Evolutionary conservation across 441 rosid genomes (phyloP).

Genomic region (Pelargonium citronellum): DNA sequence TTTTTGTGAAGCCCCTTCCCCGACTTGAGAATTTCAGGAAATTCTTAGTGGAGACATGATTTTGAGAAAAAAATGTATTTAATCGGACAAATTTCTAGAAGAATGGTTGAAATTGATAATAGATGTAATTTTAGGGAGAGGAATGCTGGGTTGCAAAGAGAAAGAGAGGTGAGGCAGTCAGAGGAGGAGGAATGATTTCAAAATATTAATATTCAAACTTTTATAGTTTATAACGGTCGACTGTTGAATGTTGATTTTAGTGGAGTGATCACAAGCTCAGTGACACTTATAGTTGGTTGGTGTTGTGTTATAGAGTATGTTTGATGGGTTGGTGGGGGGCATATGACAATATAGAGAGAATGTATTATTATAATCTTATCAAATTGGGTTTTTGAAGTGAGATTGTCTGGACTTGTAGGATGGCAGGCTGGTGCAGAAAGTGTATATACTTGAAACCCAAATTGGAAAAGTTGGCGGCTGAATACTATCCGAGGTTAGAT

Average conservation of each 20-base stretch:
- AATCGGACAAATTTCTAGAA: too few species aligned
- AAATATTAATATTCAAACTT: too few species aligned
- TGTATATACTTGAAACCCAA: slow-evolving; percentile 79
- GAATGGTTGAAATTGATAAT: too few species aligned
- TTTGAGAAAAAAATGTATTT: too few species aligned
- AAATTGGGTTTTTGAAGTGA: slow-evolving; percentile 13
- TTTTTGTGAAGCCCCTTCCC: too few species aligned
- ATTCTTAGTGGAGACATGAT: too few species aligned
- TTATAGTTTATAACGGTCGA: not conserved
- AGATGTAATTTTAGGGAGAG: too few species aligned
- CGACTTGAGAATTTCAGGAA: too few species aligned
- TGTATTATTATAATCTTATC: not conserved
- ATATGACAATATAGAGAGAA: not conserved
- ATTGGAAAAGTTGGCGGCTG: slow-evolving; percentile 79
- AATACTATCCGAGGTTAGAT: slow-evolving; percentile 67
- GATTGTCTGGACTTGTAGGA: slow-evolving; percentile 50
- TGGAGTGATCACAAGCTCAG: not conserved
- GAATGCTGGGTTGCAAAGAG: too few species aligned
- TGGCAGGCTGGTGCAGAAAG: slow-evolving; percentile 94
- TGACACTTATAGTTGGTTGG: too few species aligned
- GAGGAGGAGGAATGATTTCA: too few species aligned
- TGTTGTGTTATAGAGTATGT: not conserved
- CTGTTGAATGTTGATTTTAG: not conserved
- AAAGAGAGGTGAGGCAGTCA: too few species aligned
- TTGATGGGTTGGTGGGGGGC: not conserved